Base-by-base conservation (phyloP, 495 filamentous ascomycete genomes). In the Entonaema liquescens region DNA sequence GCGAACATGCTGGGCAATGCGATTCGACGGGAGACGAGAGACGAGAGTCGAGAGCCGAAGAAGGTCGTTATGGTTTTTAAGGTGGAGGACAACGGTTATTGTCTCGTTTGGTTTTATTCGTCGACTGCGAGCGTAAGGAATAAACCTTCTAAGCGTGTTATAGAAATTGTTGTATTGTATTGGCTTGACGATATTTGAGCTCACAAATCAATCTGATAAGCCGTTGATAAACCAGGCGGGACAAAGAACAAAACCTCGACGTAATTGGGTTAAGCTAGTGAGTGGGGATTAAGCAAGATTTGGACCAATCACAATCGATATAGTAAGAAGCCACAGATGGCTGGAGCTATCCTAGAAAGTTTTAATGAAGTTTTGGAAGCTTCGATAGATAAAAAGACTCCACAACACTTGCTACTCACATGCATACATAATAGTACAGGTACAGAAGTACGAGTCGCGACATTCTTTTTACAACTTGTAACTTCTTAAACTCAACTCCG, bases 1-100 rank as follows among this genome's bases (percentile, higher is more conserved):
- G 93, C 89, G 76, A 95, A 92, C 87, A 91, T 93, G 60, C 75
- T 87, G 81, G 62, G 56, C 65, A 55, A 26, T 42, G 4, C 17
- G 59, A n/a, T 64, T 58, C 53, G 15, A 17, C 17, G 59, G 11
- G n/a, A 29, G 31, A 13, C 42, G 55, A 59, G 31, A 3, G 29
- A 31, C n/a, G n/a, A n/a, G n/a, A n/a, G n/a, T n/a, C n/a, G n/a
- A n/a, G n/a, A n/a, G n/a, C 35, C 23, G 26, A 40, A n/a, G 21
- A 25, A 28, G 11, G 11, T 54, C 13, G 23, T 54, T 11, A 7
- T 1, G 21, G 8, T 54, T 9, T 54, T 12, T 40, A 17, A 40
- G 15, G 8, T 40, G 5, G 5, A 7, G 0, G 38, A 3, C 15
- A 17, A n/a, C 19, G 17, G 5, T 3, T 33, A 33, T 33, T 33